Evolutionary conservation across 768 basidiomycete genomes (phyloP), one percentile per base, ranked within the genome.

Genomic region (Galerina sulciceps): DNA sequence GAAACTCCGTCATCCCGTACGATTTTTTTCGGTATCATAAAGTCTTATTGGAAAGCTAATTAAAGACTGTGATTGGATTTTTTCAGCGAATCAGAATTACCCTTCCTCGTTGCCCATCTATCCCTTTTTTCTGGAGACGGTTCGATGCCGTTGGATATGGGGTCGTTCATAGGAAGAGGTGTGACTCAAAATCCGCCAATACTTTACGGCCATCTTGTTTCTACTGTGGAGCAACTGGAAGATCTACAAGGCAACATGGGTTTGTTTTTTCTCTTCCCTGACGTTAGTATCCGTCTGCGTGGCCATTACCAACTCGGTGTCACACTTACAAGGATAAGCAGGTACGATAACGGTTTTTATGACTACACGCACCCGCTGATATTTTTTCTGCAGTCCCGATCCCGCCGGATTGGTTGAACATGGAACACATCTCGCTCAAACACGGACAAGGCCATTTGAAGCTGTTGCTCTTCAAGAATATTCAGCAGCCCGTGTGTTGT

Each of bases 201-300:
- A 61, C 78, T 96, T 26, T 93, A 95, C 69, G 94, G 94, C 46
- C 92, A 89, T 61, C 78, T 96, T 26, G 92, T 96, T 23, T 87
- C 94, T 14, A 88, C 90, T 1, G 84, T 93, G 5, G 88, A 95
- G 45, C 83, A 88, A 49, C 77, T 94, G 66, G 85, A 89, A 60
- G 91, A 96, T 71, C 80, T 90, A 38, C 86, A 91, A 70, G 92
- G 92, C 56, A 86, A 88, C 49, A 79, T 81, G 66, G 90, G 94
- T n/a, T 77, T 92, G 44, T 95, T 91, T 72, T 95, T 97, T 67
- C 75, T 94, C 53, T 97, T 96, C 67, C 89, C 94, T 6, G 94
- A 97, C 73, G 92, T 93, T 66, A 93, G 92, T 70, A 85, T 96
- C 56, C 84, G 92, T 15, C 84, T 83, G 77, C 80, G 84, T 22